These are phyloP conservation scores for Boletus tomentosulus DNA, from an alignment of 768 basidiomycete species.

Conservation along the genomic window DNA sequence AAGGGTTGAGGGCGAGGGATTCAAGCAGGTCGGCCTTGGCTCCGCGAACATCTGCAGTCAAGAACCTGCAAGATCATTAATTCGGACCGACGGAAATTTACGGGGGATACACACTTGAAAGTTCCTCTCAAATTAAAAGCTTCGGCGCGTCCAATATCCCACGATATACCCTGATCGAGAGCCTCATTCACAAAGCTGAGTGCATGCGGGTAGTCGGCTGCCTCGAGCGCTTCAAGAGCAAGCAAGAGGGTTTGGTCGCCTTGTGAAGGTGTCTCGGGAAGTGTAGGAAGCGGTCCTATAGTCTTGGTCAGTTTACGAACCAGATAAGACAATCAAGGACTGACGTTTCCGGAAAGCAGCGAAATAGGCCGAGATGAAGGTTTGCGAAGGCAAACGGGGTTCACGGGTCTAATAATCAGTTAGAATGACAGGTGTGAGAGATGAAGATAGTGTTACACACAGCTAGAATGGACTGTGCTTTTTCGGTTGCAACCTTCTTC, in stretches of 20 bases:
- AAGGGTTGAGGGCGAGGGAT: slow-evolving; percentile 62
- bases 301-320: background rate
- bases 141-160: slow-evolving; percentile 71
- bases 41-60: slow-evolving; percentile 75
- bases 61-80: slow-evolving; percentile 55
- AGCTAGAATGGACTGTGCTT: slow-evolving; percentile 67
- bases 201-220: slow-evolving; percentile 80
- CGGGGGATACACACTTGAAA: slow-evolving; percentile 68
- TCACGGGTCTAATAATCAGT: slow-evolving; percentile 48
- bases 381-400: slow-evolving; percentile 80
- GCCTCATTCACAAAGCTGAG: slow-evolving; percentile 79
- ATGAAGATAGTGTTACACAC: slow-evolving; percentile 35
- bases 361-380: slow-evolving; percentile 94
- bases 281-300: slow-evolving; percentile 58
- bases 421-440: background rate
- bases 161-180: slow-evolving; percentile 80
- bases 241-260: slow-evolving; percentile 83
- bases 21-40: slow-evolving; percentile 83
- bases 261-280: slow-evolving; percentile 69
- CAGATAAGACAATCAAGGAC: slow-evolving; percentile 23
- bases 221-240: slow-evolving; percentile 78
- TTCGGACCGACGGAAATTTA: background rate
- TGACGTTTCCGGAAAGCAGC: slow-evolving; percentile 90
- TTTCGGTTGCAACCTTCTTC: slow-evolving; percentile 71
- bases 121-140: slow-evolving; percentile 92